A percentile compares a stretch with the other conserved stretches of the same genome.
These are phyloP conservation scores for Leccinum sublutescens DNA, from an alignment of 768 basidiomycete species.

Conservation along the genomic window DNA sequence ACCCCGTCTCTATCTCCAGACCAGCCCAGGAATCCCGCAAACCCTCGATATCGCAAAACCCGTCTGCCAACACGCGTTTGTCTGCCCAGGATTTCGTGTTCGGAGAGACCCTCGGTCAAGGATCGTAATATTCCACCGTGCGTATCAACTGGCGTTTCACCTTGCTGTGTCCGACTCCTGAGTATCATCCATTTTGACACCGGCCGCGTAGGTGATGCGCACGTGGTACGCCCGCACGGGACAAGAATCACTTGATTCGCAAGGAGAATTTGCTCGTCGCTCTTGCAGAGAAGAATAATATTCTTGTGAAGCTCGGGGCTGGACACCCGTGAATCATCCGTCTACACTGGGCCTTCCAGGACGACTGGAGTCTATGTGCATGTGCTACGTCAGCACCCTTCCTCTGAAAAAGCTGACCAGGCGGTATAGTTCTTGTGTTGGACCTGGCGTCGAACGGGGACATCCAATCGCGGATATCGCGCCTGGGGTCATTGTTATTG, in stretches of 20 bases:
- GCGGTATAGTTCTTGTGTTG: slow-evolving; percentile 65
- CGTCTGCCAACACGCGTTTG: slow-evolving; percentile 43
- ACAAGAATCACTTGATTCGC: slow-evolving; percentile 69
- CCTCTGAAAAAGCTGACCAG: slow-evolving; percentile 6
- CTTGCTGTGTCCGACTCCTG: slow-evolving; percentile 7
- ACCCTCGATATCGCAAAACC: slow-evolving; percentile 40
- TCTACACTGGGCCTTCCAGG: slow-evolving; percentile 83
- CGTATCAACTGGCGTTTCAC: slow-evolving; percentile 26
- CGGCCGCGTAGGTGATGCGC: slow-evolving; percentile 49
- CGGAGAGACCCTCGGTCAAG: slow-evolving; percentile 72
- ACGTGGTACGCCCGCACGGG: slow-evolving; percentile 54
- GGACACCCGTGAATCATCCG: slow-evolving; percentile 82
- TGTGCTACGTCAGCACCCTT: slow-evolving; percentile 7
- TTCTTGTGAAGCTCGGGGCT: slow-evolving; percentile 61
- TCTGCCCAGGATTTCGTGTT: slow-evolving; percentile 69
- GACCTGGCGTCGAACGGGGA: slow-evolving; percentile 78
- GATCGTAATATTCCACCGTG: slow-evolving; percentile 74
- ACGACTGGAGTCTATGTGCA: slow-evolving; percentile 80
- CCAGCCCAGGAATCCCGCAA: slow-evolving; percentile 36
- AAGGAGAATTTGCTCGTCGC: slow-evolving; percentile 78
- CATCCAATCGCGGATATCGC: slow-evolving; percentile 67
- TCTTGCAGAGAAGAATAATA: slow-evolving; percentile 70
- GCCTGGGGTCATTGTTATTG: slow-evolving; percentile 81
- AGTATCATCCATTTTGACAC: not conserved
- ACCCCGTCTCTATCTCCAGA: slow-evolving; percentile 6